Base-by-base conservation (phyloP, 1,139 yeast genomes). In the Magnusiomyces fungicola region DNA sequence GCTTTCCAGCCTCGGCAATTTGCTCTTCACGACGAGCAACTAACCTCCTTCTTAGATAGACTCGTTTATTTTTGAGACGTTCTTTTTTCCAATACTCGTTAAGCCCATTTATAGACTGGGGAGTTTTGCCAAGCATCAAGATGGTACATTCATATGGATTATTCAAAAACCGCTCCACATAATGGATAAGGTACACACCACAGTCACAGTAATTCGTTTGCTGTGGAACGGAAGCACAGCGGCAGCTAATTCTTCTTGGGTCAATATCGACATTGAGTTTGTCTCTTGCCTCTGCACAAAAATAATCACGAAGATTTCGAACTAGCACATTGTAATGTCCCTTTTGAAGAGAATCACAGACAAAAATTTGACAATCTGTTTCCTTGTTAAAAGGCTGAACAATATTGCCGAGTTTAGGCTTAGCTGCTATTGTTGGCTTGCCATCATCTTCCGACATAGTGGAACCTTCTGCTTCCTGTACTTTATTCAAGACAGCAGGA, bases 161-260 rank as follows among this genome's bases (percentile, higher is more conserved):
- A 34, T 70, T 67, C 46, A 87, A 69, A 70, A 90, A 84, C 57
- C 76, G 78, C 53, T 78, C 75, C 22, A 86, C 77, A 60, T 87
- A 92, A 59, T 83, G 83, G 24, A 94, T 82, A 3, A 92, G 85
- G 68, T 87, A 97, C 22, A 94, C 80, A 1, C 99, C 99, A 69
- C 99, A 94, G 64, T 94, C 98, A 61, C 90, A 87, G 66, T 82
- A 81, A 63, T 94, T 94, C 46, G 81, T 80, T 62, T 94, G 99
- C 54, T 76, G 80, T 0, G 97, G 96, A 0, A 89, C 95, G 27
- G 69, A 62, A 4, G 85, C 83, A 3, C 72, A 69, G 49, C 72
- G 66, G 48, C 70, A 64, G 43, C 64, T 51, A 32, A 76, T 68
- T 45, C 72, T 73, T 3, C 68, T 65, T n/a, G 71, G 71, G 16